Conservation (phyloP, 129 eudicot genomes). For the Artemisia annua region DNA sequence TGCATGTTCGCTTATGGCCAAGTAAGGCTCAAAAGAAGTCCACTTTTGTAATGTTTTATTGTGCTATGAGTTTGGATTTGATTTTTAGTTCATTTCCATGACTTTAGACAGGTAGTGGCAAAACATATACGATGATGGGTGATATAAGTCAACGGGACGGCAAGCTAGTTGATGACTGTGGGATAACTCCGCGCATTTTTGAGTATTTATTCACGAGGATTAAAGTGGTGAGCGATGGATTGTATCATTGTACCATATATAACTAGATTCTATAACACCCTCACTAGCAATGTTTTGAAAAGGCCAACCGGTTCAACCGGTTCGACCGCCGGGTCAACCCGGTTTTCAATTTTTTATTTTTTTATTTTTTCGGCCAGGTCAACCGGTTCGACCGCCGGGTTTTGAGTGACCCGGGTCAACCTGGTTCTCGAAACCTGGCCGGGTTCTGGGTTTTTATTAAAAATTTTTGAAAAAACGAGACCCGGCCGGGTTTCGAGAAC, state of each 20-base stretch:
- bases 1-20: constrained; percentile 98
- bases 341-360: too few relatives aligned
- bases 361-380: too few relatives aligned
- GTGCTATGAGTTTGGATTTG: constrained; percentile 23
- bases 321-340: too few relatives aligned
- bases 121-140: constrained; percentile 95
- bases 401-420: too few relatives aligned
- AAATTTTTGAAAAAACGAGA: too few relatives aligned
- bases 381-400: too few relatives aligned
- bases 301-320: too few relatives aligned
- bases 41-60: background rate
- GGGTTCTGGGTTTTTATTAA: too few relatives aligned
- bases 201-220: constrained; percentile 71
- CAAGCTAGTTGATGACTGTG: constrained; percentile 63
- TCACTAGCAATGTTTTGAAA: too few relatives aligned
- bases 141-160: constrained; percentile 63
- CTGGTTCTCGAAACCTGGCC: too few relatives aligned
- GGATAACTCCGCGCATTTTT: constrained; percentile 87
- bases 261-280: constrained; percentile 28
- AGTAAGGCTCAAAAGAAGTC: constrained; percentile 35
- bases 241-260: constrained; percentile 13
- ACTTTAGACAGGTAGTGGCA: constrained; percentile 87
- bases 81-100: constrained; percentile 18
- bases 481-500: too few relatives aligned
- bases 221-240: constrained; percentile 50